These are phyloP conservation scores for Sicyos edulis DNA, from an alignment of 306 rosid species.

Conservation along the genomic window DNA sequence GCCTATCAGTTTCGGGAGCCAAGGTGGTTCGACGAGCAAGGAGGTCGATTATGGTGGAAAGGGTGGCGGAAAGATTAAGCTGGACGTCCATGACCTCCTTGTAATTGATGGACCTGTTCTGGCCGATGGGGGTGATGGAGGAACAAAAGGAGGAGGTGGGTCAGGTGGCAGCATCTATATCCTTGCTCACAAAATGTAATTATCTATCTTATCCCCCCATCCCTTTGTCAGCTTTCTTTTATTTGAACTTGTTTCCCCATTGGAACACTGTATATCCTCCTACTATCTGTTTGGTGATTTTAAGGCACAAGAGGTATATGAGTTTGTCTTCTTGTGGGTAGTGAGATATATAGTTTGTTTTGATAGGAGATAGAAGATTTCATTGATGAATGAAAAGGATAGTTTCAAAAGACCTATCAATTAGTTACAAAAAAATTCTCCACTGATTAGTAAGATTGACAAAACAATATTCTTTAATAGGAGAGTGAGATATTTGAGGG, in stretches of 20 bases:
- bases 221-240: conserved; percentile 15
- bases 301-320: neutral
- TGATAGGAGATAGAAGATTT: too few species aligned
- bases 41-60: conserved; percentile 81
- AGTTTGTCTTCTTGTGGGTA: neutral
- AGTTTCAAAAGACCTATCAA: too few species aligned
- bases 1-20: conserved; percentile 75
- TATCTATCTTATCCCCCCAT: conserved; percentile 11
- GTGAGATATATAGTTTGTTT: too few species aligned
- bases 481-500: neutral
- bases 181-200: conserved; percentile 80
- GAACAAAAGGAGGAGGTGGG: conserved; percentile 89
- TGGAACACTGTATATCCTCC: neutral
- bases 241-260: conserved; percentile 1
- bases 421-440: too few species aligned
- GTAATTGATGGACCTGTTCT: conserved; percentile 67
- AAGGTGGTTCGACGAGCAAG: conserved; percentile 70
- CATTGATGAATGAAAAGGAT: too few species aligned
- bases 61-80: conserved; percentile 76
- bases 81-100: conserved; percentile 38
- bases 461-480: too few species aligned
- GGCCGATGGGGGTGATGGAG: conserved; percentile 88
- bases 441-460: too few species aligned
- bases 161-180: conserved; percentile 95
- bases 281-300: neutral